Conservation (phyloP, 805 yeast species). For the Tetrapisispora nanseiensis region DNA sequence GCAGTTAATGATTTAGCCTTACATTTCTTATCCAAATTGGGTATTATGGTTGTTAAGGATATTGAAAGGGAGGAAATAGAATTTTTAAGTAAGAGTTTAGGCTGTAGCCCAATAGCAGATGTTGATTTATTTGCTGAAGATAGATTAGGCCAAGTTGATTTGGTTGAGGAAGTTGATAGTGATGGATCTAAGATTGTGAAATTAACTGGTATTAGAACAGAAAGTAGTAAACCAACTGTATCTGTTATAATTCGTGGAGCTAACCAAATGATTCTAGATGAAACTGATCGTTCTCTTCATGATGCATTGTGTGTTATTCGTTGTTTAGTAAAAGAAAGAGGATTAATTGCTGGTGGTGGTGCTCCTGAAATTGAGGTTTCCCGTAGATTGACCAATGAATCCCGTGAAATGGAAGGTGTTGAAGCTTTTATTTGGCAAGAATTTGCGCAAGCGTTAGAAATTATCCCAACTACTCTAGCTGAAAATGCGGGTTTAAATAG, state of each 20-base stretch:
- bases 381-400: conserved; percentile 59
- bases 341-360: conserved; percentile 96
- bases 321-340: conserved; percentile 80
- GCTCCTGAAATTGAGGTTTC: conserved; percentile 94
- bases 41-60: conserved; percentile 90
- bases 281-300: conserved; percentile 93
- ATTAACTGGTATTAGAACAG: conserved; percentile 64
- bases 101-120: conserved; percentile 95
- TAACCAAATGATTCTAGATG: conserved; percentile 80
- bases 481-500: conserved; percentile 93
- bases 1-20: conserved; percentile 91
- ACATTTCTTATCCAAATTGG: conserved; percentile 87
- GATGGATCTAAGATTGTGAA: conserved; percentile 85
- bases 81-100: conserved; percentile 69
- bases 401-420: conserved; percentile 66
- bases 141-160: conserved; percentile 83
- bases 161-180: conserved; percentile 83
- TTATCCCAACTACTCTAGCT: conserved; percentile 87
- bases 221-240: conserved; percentile 44
- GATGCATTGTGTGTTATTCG: conserved; percentile 94
- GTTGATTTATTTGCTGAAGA: conserved; percentile 88
- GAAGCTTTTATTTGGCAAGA: conserved; percentile 88
- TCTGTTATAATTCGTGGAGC: conserved; percentile 94
- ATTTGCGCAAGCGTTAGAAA: conserved; percentile 84
- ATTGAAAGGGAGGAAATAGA: conserved; percentile 95